These are phyloP conservation scores for Phoma sp. DNA, from an alignment of 2,329 filamentous ascomycete species.

Conservation along the genomic window DNA sequence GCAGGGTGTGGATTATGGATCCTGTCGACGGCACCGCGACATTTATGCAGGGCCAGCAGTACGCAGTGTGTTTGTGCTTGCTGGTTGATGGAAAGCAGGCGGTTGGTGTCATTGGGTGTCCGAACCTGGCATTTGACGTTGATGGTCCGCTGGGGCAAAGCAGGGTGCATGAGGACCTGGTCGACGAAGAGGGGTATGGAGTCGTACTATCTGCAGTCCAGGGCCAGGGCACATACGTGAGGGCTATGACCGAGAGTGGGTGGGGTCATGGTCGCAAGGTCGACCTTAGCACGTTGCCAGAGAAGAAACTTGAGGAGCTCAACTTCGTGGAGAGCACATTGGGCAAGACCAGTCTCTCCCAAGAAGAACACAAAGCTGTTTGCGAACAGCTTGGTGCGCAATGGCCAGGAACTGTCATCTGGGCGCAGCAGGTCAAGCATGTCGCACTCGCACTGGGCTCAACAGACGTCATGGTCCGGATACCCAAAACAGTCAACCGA, in stretches of 20 bases:
- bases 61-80: slow-evolving; percentile 65
- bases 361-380: slow-evolving; percentile 45
- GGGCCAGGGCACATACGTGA: slow-evolving; percentile 53
- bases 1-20: slow-evolving; percentile 65
- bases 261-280: slow-evolving; percentile 45
- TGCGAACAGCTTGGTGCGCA: slow-evolving; percentile 46
- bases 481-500: slow-evolving; percentile 52
- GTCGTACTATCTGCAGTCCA: slow-evolving; percentile 56
- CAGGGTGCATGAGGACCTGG: slow-evolving; percentile 44
- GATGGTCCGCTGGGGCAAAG: slow-evolving; percentile 21
- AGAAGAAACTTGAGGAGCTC: slow-evolving; percentile 40
- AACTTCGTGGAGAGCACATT: slow-evolving; percentile 55
- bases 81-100: slow-evolving; percentile 63
- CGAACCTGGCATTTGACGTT: slow-evolving; percentile 60
- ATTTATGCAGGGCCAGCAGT: slow-evolving; percentile 67
- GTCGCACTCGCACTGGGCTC: slow-evolving; percentile 58
- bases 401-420: slow-evolving; percentile 59
- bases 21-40: slow-evolving; percentile 69
- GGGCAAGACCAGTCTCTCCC: slow-evolving; percentile 49
- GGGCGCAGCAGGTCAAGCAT: slow-evolving; percentile 62
- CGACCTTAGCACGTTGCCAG: slow-evolving; percentile 21
- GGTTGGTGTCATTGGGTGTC: slow-evolving; percentile 66
- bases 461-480: slow-evolving; percentile 57
- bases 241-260: slow-evolving; percentile 44
- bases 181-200: slow-evolving; percentile 52